Base-by-base conservation (phyloP, 331 rosid genomes). In the Quercus lobata region DNA sequence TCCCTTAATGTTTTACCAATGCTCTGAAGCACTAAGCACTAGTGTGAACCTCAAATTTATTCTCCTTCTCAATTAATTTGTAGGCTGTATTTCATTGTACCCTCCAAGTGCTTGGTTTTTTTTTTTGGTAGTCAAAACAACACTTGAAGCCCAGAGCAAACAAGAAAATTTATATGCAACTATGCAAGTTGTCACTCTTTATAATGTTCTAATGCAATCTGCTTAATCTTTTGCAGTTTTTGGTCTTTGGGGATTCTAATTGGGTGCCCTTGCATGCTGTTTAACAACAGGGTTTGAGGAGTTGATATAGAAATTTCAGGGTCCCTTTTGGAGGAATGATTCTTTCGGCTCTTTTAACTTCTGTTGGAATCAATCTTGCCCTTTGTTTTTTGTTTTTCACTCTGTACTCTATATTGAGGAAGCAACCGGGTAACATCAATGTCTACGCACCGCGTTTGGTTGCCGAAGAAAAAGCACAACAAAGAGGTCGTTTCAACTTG, bases 311-410 rank as follows among this genome's bases (percentile, higher is more conserved):
- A 83, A 75, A 74, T 84, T 58, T 76, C 5, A 32, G 82, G 46
- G 72, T 52, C 37, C 25, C 22, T 75, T 78, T 83, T 74, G 63
- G 35, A 86, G 61, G 7, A 62, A 91, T 93, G 97, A 81, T 91
- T 44, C 88, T 93, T 30, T 93, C 92, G 32, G 97, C 98, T 12
- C 89, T 93, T 19, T 49, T 92, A 82, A 92, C 97, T 24, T 93
- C 97, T 2, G 98, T 93, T 11, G 97, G 89, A 52, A 93, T 93
- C 84, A 93, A 93, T 80, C 90, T 93, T 73, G 90, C 91, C 57
- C 92, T 93, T 10, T 93, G 97, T 69, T 41, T 93, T 41, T 68
- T 93, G 15, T 90, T 86, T 74, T 83, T 86, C 92, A 83, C 93
- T 49, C 93, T 93, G n/a, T 91, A 93, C 73, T 93, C 98, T 27